These are phyloP conservation scores for Rhizophora mangle DNA, from an alignment of 345 rosid genomes.

Conservation along the genomic window DNA sequence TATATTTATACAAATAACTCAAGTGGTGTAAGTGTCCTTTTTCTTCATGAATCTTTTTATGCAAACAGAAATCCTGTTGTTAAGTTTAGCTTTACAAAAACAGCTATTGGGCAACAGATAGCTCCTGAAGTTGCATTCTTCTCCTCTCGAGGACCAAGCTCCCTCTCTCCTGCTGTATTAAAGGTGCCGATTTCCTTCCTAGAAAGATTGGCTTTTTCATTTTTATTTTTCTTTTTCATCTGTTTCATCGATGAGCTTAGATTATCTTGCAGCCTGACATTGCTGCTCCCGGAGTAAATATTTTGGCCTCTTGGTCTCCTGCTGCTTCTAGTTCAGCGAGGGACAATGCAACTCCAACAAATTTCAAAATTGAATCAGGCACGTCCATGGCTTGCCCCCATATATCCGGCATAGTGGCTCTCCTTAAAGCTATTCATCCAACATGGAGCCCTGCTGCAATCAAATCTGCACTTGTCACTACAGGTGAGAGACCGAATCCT, in stretches of 20 bases:
- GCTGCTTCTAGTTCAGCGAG: constrained; percentile 17
- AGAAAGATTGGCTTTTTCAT: neutral
- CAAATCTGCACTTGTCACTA: constrained; percentile 53
- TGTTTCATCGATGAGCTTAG: neutral
- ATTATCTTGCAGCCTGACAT: constrained; percentile 48
- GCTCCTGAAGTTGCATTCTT: constrained; percentile 55
- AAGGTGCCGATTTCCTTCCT: constrained; percentile 33
- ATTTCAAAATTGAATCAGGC: constrained; percentile 48
- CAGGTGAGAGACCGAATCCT: constrained; percentile 28
- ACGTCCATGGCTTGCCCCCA: constrained; percentile 68
- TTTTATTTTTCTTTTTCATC: neutral
- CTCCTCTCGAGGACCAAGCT: constrained; percentile 59
- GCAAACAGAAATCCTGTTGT: constrained; percentile 39
- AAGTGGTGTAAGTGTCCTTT: neutral
- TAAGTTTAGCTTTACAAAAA: constrained; percentile 41
- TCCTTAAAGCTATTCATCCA: constrained; percentile 46
- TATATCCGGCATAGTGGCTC: constrained; percentile 50
- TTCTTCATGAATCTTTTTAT: constrained; percentile 16
- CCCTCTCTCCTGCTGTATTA: constrained; percentile 49
- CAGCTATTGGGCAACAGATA: constrained; percentile 38
- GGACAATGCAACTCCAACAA: constrained; percentile 8
- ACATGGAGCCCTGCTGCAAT: constrained; percentile 58
- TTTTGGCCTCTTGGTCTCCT: constrained; percentile 60
- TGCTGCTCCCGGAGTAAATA: constrained; percentile 61
- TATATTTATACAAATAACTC: neutral